phyloP scores from a whole-genome alignment of 2,329 filamentous ascomycete genomes.

The Aureobasidium sp. region DNA sequence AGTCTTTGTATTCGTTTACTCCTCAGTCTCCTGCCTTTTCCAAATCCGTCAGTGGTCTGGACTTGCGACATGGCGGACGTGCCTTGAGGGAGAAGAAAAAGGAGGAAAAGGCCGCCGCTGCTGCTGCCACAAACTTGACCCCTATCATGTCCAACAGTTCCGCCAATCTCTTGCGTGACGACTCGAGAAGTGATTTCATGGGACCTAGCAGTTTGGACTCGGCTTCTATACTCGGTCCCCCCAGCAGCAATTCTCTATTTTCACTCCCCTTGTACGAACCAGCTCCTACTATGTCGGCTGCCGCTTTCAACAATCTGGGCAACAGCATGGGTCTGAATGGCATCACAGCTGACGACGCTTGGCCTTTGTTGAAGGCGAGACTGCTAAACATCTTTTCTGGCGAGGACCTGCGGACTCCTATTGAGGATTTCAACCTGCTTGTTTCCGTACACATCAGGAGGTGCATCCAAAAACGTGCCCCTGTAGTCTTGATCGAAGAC shows the following conservation, averaged over 20 bases:
- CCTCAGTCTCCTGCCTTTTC: slow-evolving; percentile 71
- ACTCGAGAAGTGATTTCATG: slow-evolving; percentile 20
- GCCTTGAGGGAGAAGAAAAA: slow-evolving; percentile 68
- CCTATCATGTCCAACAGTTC: slow-evolving; percentile 29
- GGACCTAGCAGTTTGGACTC: slow-evolving; percentile 22
- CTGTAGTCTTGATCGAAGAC: slow-evolving; percentile 67
- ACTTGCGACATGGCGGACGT: slow-evolving; percentile 69
- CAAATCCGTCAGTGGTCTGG: slow-evolving; percentile 75
- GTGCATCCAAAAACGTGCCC: slow-evolving; percentile 66
- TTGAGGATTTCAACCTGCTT: slow-evolving; percentile 76
- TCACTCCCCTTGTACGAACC: slow-evolving; percentile 26
- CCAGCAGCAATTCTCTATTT: slow-evolving; percentile 27
- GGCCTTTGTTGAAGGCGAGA: slow-evolving; percentile 71
- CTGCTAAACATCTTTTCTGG: slow-evolving; percentile 73
- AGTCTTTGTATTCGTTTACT: slow-evolving; percentile 73
- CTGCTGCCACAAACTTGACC: slow-evolving; percentile 28
- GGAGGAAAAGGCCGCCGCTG: slow-evolving; percentile 43
- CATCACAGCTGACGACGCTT: slow-evolving; percentile 63
- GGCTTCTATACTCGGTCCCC: slow-evolving; percentile 21
- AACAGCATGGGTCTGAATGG: slow-evolving; percentile 42
- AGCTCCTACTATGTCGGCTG: slow-evolving; percentile 28
- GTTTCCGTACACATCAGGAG: slow-evolving; percentile 73
- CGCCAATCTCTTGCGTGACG: slow-evolving; percentile 7
- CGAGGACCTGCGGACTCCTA: slow-evolving; percentile 69
- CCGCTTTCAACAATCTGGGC: slow-evolving; percentile 39